Evolutionary conservation across 2,329 filamentous ascomycete species (phyloP).

Genomic region (Neurospora crassa): DNA sequence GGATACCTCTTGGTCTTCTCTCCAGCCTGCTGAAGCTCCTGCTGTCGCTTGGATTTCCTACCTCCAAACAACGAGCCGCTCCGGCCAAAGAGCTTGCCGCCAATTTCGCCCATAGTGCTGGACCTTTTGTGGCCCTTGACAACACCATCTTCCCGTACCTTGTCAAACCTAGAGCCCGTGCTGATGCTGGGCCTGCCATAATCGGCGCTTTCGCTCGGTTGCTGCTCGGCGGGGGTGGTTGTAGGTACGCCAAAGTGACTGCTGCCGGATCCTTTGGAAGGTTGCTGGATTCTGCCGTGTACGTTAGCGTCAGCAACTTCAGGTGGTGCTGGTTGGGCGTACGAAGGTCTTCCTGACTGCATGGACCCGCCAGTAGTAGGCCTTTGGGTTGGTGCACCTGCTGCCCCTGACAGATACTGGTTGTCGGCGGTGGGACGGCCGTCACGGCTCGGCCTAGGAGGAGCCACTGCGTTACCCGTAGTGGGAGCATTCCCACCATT

Average conservation of each 20-base stretch:
- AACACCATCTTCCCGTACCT: conserved; percentile 41
- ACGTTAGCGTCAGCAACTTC: conserved; percentile 81
- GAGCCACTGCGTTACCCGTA: conserved; percentile 1
- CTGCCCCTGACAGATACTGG: conserved; percentile 40
- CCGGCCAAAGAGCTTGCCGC: conserved; percentile 76
- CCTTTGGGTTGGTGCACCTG: conserved; percentile 40
- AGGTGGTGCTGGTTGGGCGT: conserved; percentile 81
- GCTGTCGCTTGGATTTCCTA: conserved; percentile 39
- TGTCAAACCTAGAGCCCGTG: conserved; percentile 49
- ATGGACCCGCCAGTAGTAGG: conserved; percentile 79
- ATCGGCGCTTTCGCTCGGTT: conserved; percentile 28
- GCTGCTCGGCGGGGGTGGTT: conserved; percentile 46
- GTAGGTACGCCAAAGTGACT: conserved; percentile 58
- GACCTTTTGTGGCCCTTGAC: conserved; percentile 56
- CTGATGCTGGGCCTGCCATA: conserved; percentile 52
- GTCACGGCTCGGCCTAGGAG: conserved; percentile 38
- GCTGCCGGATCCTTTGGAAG: conserved; percentile 35
- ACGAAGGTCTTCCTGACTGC: conserved; percentile 62
- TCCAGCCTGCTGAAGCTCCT: conserved; percentile 31
- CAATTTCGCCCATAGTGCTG: conserved; percentile 69
- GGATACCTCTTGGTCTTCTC: conserved; percentile 70
- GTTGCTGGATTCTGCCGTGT: conserved; percentile 83
- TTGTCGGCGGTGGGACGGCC: conserved; percentile 46
- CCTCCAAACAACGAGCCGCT: conserved; percentile 74
- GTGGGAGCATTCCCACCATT: conserved; percentile 31